A percentile compares a stretch with the other conserved stretches of the same genome.
These are phyloP conservation scores for Pilobolus umbonatus DNA, from an alignment of 192 early-diverging fungal genomes.

Conservation along the genomic window DNA sequence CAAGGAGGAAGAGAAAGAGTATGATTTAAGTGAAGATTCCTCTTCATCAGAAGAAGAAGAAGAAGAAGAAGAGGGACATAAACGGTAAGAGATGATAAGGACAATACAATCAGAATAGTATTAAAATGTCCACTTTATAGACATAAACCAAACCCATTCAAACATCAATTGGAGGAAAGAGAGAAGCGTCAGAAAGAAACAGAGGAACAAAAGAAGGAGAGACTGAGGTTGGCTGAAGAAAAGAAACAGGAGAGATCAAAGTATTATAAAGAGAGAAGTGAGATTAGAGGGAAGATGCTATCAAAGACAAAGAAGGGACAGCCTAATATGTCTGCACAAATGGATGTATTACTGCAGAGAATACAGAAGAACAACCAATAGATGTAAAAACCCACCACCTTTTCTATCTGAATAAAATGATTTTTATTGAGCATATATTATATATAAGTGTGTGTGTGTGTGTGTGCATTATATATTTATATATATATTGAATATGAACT, in stretches of 20 bases:
- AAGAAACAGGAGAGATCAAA: conserved; percentile 21
- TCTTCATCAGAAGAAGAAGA: conserved; percentile 18
- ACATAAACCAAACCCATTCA: conserved; percentile 34
- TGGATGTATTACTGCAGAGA: conserved; percentile 30
- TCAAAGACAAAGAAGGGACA: conserved; percentile 30
- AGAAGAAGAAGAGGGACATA: conserved; percentile 14
- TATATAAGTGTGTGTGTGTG: not conserved
- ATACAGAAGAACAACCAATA: conserved; percentile 15
- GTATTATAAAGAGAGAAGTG: conserved; percentile 30
- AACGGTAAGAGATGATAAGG: conserved; percentile 3
- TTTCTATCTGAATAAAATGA: not conserved
- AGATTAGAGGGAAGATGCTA: conserved; percentile 32
- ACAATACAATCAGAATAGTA: conserved; percentile 1
- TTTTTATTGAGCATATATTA: not conserved
- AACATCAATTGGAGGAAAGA: conserved; percentile 15
- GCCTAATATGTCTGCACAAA: conserved; percentile 33
- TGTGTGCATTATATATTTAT: not conserved
- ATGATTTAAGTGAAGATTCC: conserved; percentile 15
- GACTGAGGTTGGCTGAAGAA: conserved; percentile 12
- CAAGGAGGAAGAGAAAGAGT: conserved; percentile 17
- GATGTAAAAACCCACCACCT: not conserved
- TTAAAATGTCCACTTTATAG: conserved; percentile 3
- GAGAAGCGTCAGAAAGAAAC: conserved; percentile 11
- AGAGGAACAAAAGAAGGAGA: conserved; percentile 14
- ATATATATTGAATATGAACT: no score